Evolutionary conservation across 192 early-diverging fungal genomes (phyloP).

Genomic region (Backusella westeae): DNA sequence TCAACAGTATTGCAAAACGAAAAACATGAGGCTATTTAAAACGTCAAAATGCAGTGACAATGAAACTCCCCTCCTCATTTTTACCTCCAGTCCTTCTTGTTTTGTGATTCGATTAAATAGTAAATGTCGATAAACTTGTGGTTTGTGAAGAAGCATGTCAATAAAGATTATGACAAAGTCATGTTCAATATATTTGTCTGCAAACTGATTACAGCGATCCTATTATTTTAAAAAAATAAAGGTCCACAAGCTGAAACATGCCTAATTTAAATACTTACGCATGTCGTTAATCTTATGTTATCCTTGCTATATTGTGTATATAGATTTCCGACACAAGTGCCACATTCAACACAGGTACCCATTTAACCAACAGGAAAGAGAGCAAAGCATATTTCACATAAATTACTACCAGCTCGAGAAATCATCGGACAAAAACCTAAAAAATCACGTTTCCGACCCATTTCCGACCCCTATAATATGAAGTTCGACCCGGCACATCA

Average conservation of each 20-base stretch:
- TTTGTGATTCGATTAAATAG: conserved; percentile 77
- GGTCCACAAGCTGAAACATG: not conserved
- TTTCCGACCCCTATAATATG: too few relatives aligned
- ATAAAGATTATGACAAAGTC: conserved; percentile 87
- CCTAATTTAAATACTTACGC: conserved; percentile 44
- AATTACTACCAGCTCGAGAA: too few relatives aligned
- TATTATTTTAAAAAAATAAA: conserved; percentile 15
- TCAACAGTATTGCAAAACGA: conserved; percentile 76
- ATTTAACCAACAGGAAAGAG: conserved; percentile 50
- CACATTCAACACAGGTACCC: conserved; percentile 82
- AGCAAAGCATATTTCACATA: too few relatives aligned
- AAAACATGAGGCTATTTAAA: conserved; percentile 57
- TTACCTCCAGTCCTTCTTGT: conserved; percentile 7
- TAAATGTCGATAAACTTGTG: conserved; percentile 84
- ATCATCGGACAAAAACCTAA: too few relatives aligned
- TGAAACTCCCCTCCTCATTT: too few relatives aligned
- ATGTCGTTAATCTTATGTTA: conserved; percentile 82
- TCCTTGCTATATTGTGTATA: conserved; percentile 83
- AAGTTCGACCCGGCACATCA: too few relatives aligned
- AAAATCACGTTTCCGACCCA: too few relatives aligned
- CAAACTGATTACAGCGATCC: conserved; percentile 73
- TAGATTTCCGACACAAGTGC: conserved; percentile 59
- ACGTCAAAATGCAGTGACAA: not conserved
- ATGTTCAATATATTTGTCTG: conserved; percentile 92
- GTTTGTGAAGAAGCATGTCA: conserved; percentile 88